Base-by-base conservation (phyloP, 2,329 filamentous ascomycete species). In the Aspergillus piperis region DNA sequence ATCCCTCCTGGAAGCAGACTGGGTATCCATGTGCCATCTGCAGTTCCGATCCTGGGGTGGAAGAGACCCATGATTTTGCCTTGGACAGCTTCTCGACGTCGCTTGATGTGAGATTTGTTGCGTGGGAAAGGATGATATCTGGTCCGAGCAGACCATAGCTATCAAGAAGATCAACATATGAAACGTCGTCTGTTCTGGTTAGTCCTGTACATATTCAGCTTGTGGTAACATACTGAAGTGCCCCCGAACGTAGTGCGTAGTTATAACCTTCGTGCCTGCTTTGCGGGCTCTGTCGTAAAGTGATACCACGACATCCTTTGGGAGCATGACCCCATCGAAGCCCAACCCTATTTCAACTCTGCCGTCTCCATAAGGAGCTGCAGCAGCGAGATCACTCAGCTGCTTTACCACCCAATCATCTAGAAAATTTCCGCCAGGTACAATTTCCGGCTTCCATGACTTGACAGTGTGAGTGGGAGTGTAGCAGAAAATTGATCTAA, bases 21-120 rank as follows among this genome's bases (percentile, higher is more conserved):
- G 66, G 64, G 13, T 68, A 56, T 6, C 71, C 71, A 51, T 69
- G 68, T 3, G 64, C 70, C 72, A 74, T 74, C 48, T 73, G 70
- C 15, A 72, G 50, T 50, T 73, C 72, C 11, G 71, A 72, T 30
- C 70, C 66, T 3, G 72, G 71, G 2, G 71, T 73, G 11, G 66
- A 63, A 7, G 71, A 71, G 39, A 73, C 59, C 36, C 62, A 68
- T 0, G 66, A 60, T 2, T 62, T 58, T 2, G 57, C 57, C 15
- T 66, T 25, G 5, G 58, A 58, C 15, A 73, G 59, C 5, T 65
- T 63, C 8, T 66, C 27, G 3, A 64, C 55, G 19, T 74, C 71
- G 8, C 41, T 38, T 8, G 57, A 8, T 1, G 64, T 57, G 6
- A 68, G 36, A 11, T 66, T 64, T 23, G 51, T 71, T 32, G 64